These are phyloP conservation scores for Lagenidium sp. DNA, from an alignment of 352 stramenopile species.

Conservation along the genomic window DNA sequence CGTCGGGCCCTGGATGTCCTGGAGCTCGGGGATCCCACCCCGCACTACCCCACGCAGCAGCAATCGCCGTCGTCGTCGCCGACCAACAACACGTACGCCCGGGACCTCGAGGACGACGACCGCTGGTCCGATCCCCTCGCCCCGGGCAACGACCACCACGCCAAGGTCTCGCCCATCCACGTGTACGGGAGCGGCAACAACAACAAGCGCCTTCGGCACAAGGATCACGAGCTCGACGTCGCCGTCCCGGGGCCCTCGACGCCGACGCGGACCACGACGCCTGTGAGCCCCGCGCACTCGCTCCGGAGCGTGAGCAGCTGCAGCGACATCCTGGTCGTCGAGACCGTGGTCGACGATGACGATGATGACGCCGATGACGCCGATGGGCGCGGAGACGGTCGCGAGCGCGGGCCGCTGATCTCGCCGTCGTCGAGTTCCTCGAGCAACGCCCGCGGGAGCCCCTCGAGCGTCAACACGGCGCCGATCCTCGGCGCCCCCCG, in stretches of 20 bases:
- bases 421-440: slow-evolving; percentile 50
- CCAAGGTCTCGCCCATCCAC: neutral
- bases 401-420: slow-evolving; percentile 18
- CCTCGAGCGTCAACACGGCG: slow-evolving; percentile 12
- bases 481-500: slow-evolving; percentile 4
- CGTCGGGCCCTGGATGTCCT: slow-evolving; percentile 10
- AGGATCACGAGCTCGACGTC: neutral
- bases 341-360: too few relatives aligned
- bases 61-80: too few relatives aligned
- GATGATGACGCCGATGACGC: too few relatives aligned
- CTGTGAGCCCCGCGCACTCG: slow-evolving; percentile 20
- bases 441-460: too few relatives aligned
- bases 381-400: slow-evolving; percentile 2
- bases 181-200: too few relatives aligned
- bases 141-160: neutral
- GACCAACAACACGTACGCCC: too few relatives aligned
- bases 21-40: neutral
- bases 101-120: neutral
- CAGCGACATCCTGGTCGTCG: too few relatives aligned
- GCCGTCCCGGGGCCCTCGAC: neutral
- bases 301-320: slow-evolving; percentile 6
- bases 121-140: too few relatives aligned
- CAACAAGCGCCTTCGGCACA: too few relatives aligned
- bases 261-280: neutral
- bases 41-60: neutral